phyloP scores from a whole-genome alignment of 805 yeast genomes.

The Nakazawaea pomicola region DNA sequence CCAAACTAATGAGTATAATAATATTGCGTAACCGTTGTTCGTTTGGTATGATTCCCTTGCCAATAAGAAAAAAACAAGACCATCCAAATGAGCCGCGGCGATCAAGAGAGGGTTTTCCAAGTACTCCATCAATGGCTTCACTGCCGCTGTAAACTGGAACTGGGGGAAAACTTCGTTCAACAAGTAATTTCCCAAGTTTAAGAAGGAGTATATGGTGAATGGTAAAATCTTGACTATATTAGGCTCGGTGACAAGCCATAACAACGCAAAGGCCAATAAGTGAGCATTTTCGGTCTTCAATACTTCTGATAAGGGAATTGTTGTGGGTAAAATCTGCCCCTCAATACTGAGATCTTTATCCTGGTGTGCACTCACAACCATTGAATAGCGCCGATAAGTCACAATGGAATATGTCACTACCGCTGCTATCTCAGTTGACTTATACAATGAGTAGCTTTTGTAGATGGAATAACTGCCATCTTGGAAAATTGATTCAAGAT shows the following conservation, averaged over 20 bases:
- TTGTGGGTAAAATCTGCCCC: too few relatives aligned
- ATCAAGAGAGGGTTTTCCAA: constrained; percentile 32
- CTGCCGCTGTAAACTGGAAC: constrained; percentile 26
- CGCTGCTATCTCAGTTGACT: neutral
- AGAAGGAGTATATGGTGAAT: constrained; percentile 34
- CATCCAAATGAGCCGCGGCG: constrained; percentile 33
- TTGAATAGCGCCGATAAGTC: neutral
- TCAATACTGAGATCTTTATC: too few relatives aligned
- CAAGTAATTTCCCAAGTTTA: constrained; percentile 30
- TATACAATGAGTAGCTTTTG: neutral
- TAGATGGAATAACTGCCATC: neutral
- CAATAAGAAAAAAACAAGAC: constrained; percentile 26
- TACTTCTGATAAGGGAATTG: constrained; percentile 27
- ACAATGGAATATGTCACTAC: constrained; percentile 1
- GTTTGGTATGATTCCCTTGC: constrained; percentile 22
- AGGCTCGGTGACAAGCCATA: constrained; percentile 31
- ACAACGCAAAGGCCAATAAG: constrained; percentile 29
- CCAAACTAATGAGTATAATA: constrained; percentile 32
- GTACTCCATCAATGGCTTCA: constrained; percentile 32
- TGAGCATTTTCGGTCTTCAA: constrained; percentile 38
- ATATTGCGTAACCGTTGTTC: constrained; percentile 25
- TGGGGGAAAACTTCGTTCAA: constrained; percentile 29
- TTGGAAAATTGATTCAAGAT: neutral
- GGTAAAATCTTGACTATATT: constrained; percentile 33
- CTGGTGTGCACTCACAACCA: neutral